phyloP scores from a whole-genome alignment of 345 rosid species.

The Nephelium lappaceum region DNA sequence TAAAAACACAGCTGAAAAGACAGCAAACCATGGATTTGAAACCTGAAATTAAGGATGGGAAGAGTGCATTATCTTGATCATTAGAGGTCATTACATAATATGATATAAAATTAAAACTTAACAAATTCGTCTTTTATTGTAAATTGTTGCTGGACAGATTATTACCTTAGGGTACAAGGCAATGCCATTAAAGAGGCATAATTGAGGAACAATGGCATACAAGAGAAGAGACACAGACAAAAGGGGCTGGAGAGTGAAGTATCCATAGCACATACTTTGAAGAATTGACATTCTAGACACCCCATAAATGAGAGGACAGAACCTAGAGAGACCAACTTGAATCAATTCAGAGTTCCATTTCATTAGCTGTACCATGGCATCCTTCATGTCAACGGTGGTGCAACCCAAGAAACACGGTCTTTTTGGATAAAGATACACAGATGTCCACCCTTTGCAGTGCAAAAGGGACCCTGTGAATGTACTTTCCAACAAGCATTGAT shows the following conservation, averaged over 20 bases:
- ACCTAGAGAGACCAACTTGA: conserved; percentile 25
- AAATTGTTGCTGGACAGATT: background rate
- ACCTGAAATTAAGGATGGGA: background rate
- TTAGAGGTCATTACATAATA: background rate
- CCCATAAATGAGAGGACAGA: conserved; percentile 31
- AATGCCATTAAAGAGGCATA: conserved; percentile 24
- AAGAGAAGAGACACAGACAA: conserved; percentile 26
- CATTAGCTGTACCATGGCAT: conserved; percentile 24
- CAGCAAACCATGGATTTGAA: background rate
- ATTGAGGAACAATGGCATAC: conserved; percentile 30
- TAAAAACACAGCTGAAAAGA: background rate
- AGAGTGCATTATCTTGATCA: conserved; percentile 25
- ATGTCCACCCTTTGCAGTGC: conserved; percentile 36
- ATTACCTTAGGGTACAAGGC: conserved; percentile 31
- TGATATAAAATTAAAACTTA: background rate
- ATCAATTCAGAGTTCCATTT: conserved; percentile 28
- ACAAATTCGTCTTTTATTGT: background rate
- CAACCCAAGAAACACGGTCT: conserved; percentile 33
- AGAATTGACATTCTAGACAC: conserved; percentile 26
- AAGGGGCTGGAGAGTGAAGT: conserved; percentile 21
- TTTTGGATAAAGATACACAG: conserved; percentile 26
- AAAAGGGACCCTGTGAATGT: conserved; percentile 30
- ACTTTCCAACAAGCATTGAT: conserved; percentile 27
- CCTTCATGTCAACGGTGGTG: conserved; percentile 28
- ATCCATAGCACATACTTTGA: conserved; percentile 33